phyloP scores from a whole-genome alignment of 345 rosid genomes.

The Carallia pectinifolia region DNA sequence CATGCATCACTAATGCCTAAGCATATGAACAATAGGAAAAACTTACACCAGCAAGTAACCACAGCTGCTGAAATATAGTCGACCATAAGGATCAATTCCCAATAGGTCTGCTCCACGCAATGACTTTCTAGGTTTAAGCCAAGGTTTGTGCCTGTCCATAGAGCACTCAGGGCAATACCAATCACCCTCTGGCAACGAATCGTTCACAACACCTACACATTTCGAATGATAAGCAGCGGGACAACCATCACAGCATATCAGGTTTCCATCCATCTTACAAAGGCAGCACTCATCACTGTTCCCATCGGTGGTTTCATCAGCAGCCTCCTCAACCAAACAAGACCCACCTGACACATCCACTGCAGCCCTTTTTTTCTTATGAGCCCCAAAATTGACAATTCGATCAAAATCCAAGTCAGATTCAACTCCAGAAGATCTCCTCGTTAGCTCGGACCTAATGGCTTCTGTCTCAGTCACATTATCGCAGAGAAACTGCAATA shows the following conservation, averaged over 20 bases:
- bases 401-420: conserved; percentile 61
- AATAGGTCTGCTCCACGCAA: conserved; percentile 85
- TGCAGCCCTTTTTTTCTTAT: conserved; percentile 50
- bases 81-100: conserved; percentile 76
- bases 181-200: conserved; percentile 88
- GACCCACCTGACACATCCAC: conserved; percentile 48
- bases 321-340: conserved; percentile 50
- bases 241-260: conserved; percentile 98
- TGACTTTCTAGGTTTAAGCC: conserved; percentile 54
- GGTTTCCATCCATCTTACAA: conserved; percentile 94
- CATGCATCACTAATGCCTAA: neutral
- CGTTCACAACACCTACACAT: conserved; percentile 80
- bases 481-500: conserved; percentile 71
- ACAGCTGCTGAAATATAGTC: conserved; percentile 69
- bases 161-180: conserved; percentile 99
- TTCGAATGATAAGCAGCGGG: conserved; percentile 99
- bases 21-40: conserved; percentile 10
- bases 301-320: conserved; percentile 60
- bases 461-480: conserved; percentile 74
- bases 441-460: conserved; percentile 67
- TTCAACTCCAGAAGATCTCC: conserved; percentile 68
- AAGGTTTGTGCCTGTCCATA: conserved; percentile 48
- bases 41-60: conserved; percentile 97
- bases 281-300: conserved; percentile 91
- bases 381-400: conserved; percentile 42